Evolutionary conservation across 352 stramenopile species (phyloP), one percentile per base, ranked within the genome.

Genomic region (Detonula confervacea): DNA sequence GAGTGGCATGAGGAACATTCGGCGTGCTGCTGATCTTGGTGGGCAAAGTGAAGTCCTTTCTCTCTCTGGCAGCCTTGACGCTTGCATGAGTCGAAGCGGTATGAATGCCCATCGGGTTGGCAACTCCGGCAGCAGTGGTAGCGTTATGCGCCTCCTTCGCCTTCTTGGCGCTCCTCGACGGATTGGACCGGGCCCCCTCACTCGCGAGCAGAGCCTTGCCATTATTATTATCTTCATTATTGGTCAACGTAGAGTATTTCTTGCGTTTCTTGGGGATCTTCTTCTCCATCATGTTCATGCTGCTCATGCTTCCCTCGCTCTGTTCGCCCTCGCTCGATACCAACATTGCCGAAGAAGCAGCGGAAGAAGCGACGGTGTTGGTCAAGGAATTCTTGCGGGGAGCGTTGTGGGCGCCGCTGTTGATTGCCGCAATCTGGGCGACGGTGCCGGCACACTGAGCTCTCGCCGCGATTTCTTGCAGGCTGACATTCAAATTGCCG

Each of bases 321-420:
- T 44, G 24, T 44, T 59, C 61, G 33, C 33, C 37, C 11, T 70
- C 61, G 20, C 37, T 56, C 2, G 61, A 70, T 33, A 70, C 37
- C n/a, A 51, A n/a, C n/a, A n/a, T n/a, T n/a, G n/a, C n/a, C n/a
- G n/a, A n/a, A n/a, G n/a, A n/a, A n/a, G n/a, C n/a, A n/a, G n/a
- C n/a, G n/a, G n/a, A n/a, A n/a, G n/a, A n/a, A n/a, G n/a, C n/a
- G n/a, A n/a, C n/a, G n/a, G n/a, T n/a, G n/a, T n/a, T n/a, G n/a
- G n/a, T n/a, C n/a, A n/a, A n/a, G n/a, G n/a, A n/a, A n/a, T n/a
- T n/a, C n/a, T n/a, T n/a, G n/a, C n/a, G n/a, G n/a, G n/a, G n/a
- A n/a, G n/a, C n/a, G n/a, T n/a, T n/a, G n/a, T n/a, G n/a, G n/a
- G n/a, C n/a, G n/a, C n/a, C n/a, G n/a, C n/a, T n/a, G n/a, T n/a